Base-by-base conservation (phyloP, 805 yeast species). In the Sugiyamaella boreocaroliniensis region DNA sequence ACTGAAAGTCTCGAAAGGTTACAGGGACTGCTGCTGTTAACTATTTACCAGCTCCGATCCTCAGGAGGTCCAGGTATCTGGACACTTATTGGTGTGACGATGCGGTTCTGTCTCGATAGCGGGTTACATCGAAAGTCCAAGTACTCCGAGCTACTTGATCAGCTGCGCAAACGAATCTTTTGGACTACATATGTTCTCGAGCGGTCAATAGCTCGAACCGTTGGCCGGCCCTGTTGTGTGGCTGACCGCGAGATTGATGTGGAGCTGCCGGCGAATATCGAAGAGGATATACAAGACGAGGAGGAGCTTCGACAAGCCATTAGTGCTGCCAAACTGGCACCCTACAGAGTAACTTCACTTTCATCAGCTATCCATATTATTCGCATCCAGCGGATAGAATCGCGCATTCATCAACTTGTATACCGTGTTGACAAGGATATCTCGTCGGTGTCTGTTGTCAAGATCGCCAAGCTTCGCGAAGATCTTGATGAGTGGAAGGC, bases 321-420 rank as follows among this genome's bases (percentile, higher is more conserved):
- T 18, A 16, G 6, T 15, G 29, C 14, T 15, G 29, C 43, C 15
- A 16, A 15, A n/a, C 41, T n/a, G 6, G 19, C 19, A 16, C 50
- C 42, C 11, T 40, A 40, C 29, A 44, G 26, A 16, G 40, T 29
- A 5, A 45, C 20, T 61, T 67, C n/a, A 66, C 66, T 43, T 80
- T 81, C 55, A 9, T 37, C 47, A 2, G 76, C 81, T 52, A 79
- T 80, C 61, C 85, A 81, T 64, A 75, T 80, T 2, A 71, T 81
- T 53, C 76, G 73, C 56, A 67, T 81, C 29, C 71, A 82, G 29
- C 51, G 43, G 4, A 48, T 48, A 7, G 51, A 48, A 22, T 37
- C 45, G 10, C 45, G 32, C n/a, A 29, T 48, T 15, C 51, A 48
- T 14, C 45, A 42, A 9, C 26, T 14, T 19, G 22, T 48, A 11